Percentiles rank a stretch among this genome's conserved stretches.
Evolutionary conservation across 768 basidiomycete genomes (phyloP).

Genomic region (Suillus variegatus): DNA sequence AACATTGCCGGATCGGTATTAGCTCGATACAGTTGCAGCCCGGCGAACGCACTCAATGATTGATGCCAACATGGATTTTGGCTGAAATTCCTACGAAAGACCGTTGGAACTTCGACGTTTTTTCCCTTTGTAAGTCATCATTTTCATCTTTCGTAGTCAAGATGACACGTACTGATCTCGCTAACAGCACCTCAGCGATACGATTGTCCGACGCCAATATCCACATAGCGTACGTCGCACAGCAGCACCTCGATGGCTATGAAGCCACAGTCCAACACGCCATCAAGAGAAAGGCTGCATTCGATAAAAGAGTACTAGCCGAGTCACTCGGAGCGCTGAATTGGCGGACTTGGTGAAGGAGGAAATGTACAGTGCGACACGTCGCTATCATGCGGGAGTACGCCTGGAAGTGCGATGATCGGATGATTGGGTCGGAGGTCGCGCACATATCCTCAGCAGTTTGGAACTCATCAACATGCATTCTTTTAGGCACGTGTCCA

Average conservation of each 20-base stretch:
- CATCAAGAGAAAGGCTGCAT: too few species aligned
- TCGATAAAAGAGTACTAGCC: too few species aligned
- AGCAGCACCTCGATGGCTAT: too few species aligned
- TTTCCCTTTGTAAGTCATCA: constrained; percentile 41
- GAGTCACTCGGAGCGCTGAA: constrained; percentile 48
- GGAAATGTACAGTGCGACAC: constrained; percentile 82
- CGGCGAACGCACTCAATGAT: constrained; percentile 16
- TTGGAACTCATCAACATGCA: constrained; percentile 96
- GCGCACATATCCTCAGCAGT: constrained; percentile 69
- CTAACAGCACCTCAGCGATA: too few species aligned
- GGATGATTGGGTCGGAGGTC: constrained; percentile 5
- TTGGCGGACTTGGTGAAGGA: constrained; percentile 83
- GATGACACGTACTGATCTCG: too few species aligned
- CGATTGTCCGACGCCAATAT: too few species aligned
- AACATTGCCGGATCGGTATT: constrained; percentile 31
- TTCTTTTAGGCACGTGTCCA: constrained; percentile 97
- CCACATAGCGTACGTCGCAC: too few species aligned
- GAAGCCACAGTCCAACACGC: too few species aligned
- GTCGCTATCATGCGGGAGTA: constrained; percentile 80
- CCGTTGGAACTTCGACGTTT: constrained; percentile 25
- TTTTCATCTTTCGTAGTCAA: constrained; percentile 17
- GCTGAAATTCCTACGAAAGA: constrained; percentile 23
- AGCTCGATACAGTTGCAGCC: constrained; percentile 21
- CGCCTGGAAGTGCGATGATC: constrained; percentile 43
- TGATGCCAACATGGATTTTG: constrained; percentile 16